Conservation (phyloP, 192 early-diverging fungal genomes). For the Funneliformis geosporum region DNA sequence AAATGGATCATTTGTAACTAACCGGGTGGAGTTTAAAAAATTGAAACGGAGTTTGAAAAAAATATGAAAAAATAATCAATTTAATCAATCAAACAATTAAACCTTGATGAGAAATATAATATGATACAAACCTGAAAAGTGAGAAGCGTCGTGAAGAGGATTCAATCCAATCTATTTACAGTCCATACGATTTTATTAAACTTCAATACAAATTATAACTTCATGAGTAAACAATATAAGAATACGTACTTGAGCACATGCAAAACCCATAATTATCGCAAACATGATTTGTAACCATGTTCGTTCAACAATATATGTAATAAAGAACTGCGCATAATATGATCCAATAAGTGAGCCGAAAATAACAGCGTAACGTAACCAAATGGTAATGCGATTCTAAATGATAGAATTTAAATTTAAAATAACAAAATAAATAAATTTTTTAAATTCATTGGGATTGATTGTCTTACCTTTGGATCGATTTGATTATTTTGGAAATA, state of each 20-base stretch:
- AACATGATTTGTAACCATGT: conserved; percentile 48
- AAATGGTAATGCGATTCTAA: conserved; percentile 46
- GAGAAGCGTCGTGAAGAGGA: conserved; percentile 59
- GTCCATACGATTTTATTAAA: not conserved
- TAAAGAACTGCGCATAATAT: conserved; percentile 51
- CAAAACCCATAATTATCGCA: conserved; percentile 52
- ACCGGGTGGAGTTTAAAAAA: no score
- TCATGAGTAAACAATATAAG: not conserved
- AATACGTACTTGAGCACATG: conserved; percentile 44
- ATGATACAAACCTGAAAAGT: conserved; percentile 46
- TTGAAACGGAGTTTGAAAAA: no score
- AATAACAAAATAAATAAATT: not conserved
- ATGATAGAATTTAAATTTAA: not conserved
- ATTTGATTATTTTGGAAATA: conserved; percentile 48
- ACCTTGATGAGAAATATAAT: not conserved
- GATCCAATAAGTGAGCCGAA: conserved; percentile 40
- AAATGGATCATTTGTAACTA: conserved; percentile 53
- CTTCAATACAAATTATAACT: not conserved
- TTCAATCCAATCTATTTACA: conserved; percentile 44
- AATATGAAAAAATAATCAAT: not conserved
- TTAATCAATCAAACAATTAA: not conserved
- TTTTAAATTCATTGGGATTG: not conserved
- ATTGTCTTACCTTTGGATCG: conserved; percentile 49
- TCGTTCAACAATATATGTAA: conserved; percentile 46
- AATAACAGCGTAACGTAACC: conserved; percentile 53